A percentile compares a stretch with the other conserved stretches of the same genome.
These are phyloP conservation scores for Takakia lepidozioides DNA, from an alignment of 225 moss, liverwort and hornwort species.

Conservation along the genomic window DNA sequence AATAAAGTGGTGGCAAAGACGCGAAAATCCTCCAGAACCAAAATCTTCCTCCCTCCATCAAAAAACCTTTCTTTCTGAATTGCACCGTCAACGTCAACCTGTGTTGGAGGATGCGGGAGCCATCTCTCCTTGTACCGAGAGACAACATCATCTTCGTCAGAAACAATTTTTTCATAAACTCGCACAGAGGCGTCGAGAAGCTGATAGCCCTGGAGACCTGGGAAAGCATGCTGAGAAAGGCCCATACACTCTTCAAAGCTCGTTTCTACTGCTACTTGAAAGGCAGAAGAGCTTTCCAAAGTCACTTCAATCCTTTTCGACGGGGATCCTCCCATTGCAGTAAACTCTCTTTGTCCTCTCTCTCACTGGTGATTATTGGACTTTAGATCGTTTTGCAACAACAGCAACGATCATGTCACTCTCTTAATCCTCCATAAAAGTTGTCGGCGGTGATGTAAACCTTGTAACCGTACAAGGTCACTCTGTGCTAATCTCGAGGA, in stretches of 20 bases:
- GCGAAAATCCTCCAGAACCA: constrained; percentile 56
- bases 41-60: constrained; percentile 37
- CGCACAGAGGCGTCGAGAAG: constrained; percentile 53
- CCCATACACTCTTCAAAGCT: constrained; percentile 82
- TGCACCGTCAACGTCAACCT: constrained; percentile 58
- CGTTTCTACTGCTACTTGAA: constrained; percentile 53
- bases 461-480: too few relatives aligned
- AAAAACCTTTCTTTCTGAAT: constrained; percentile 53
- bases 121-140: constrained; percentile 48
- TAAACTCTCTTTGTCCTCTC: too few relatives aligned
- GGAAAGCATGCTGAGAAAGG: constrained; percentile 49
- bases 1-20: constrained; percentile 54
- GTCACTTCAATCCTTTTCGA: constrained; percentile 77
- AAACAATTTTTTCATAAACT: constrained; percentile 53
- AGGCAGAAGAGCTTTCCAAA: constrained; percentile 44
- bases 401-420: too few relatives aligned
- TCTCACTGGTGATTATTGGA: too few relatives aligned
- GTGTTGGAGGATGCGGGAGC: constrained; percentile 60
- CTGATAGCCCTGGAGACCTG: constrained; percentile 75
- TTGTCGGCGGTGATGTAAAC: too few relatives aligned
- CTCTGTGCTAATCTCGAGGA: too few relatives aligned
- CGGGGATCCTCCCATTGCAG: constrained; percentile 61
- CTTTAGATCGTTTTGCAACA: too few relatives aligned
- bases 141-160: constrained; percentile 26
- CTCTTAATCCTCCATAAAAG: too few relatives aligned